These are phyloP conservation scores for Kwoniella sp. DNA, from an alignment of 768 basidiomycete species.

Conservation along the genomic window DNA sequence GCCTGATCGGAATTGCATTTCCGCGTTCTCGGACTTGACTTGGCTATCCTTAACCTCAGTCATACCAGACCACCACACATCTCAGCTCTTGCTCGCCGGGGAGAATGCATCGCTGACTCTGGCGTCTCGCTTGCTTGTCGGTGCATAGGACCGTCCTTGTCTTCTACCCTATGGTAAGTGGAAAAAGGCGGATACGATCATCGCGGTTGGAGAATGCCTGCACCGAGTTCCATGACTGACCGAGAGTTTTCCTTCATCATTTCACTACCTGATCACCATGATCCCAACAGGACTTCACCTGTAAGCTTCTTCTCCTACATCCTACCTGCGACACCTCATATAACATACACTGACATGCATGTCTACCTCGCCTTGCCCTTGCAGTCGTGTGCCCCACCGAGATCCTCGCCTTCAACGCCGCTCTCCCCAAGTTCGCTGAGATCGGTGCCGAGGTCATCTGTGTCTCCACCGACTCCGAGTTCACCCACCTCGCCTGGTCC, in stretches of 20 bases:
- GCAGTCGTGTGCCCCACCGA: slow-evolving; percentile 77
- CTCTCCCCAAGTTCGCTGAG: slow-evolving; percentile 71
- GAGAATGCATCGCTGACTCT: background rate
- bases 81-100: no score
- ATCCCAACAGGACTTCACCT: slow-evolving; percentile 58
- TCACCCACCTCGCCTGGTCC: slow-evolving; percentile 79
- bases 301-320: no score
- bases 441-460: slow-evolving; percentile 77
- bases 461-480: slow-evolving; percentile 85
- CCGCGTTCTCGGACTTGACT: background rate
- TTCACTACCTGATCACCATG: no score
- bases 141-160: slow-evolving; percentile 78
- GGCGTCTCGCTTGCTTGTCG: slow-evolving; percentile 2
- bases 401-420: slow-evolving; percentile 92
- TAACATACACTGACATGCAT: no score
- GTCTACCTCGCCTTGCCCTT: no score
- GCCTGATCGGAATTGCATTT: slow-evolving; percentile 31
- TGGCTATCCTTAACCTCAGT: no score
- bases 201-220: no score
- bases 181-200: no score
- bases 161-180: slow-evolving; percentile 77
- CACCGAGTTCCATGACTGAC: no score
- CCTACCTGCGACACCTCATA: no score
- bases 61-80: background rate
- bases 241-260: no score